phyloP scores from a whole-genome alignment of 106 monocot species.

The Apostasia ramifera region DNA sequence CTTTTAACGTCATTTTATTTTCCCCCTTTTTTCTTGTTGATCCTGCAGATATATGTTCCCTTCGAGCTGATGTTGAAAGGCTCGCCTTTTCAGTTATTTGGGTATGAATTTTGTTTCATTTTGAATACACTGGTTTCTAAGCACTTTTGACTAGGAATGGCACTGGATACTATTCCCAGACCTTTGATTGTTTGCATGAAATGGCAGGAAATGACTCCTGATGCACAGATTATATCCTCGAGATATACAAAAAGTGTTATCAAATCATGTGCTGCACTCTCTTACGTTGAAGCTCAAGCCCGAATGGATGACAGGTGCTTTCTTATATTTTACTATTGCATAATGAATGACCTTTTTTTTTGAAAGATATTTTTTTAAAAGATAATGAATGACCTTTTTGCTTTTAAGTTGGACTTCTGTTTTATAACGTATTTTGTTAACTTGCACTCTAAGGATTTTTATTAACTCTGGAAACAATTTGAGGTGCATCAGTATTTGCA shows the following conservation, averaged over 20 bases:
- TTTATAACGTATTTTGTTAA: too few species aligned
- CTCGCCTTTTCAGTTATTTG: constrained; percentile 96
- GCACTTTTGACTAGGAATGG: not conserved
- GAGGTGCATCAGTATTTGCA: too few species aligned
- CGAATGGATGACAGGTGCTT: constrained; percentile 95
- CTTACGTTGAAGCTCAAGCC: constrained; percentile 99
- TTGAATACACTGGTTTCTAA: not conserved
- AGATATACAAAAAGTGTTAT: constrained; percentile 96
- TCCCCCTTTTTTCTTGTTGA: not conserved
- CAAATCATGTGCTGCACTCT: constrained; percentile 97
- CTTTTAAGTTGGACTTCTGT: too few species aligned
- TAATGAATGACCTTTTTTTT: not conserved
- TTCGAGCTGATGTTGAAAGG: constrained; percentile 92
- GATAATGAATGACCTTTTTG: not conserved
- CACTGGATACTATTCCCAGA: not conserved
- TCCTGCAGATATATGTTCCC: constrained; percentile 91
- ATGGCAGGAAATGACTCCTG: constrained; percentile 89
- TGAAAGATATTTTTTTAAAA: too few species aligned
- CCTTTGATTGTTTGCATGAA: constrained; percentile 5
- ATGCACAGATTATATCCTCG: constrained; percentile 82
- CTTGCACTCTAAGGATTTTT: too few species aligned
- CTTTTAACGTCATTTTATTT: not conserved
- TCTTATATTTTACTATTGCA: constrained; percentile 7
- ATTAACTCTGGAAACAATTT: too few species aligned
- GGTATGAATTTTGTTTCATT: constrained; percentile 34